Percentiles rank a stretch among this genome's conserved stretches.
Evolutionary conservation across 768 basidiomycete genomes (phyloP).

Genomic region (Trametes elegans): DNA sequence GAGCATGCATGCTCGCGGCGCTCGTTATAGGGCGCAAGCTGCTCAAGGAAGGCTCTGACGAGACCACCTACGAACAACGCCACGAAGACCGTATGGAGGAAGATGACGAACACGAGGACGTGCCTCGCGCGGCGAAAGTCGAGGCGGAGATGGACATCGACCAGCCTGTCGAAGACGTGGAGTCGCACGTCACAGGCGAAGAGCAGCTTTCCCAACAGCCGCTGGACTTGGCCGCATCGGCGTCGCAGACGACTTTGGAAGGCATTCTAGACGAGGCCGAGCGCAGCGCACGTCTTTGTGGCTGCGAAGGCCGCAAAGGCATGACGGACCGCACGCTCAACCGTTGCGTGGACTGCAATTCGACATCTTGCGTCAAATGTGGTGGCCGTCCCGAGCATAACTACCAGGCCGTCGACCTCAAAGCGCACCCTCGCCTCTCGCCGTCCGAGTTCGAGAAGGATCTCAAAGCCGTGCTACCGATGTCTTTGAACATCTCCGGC

Average conservation of each 20-base stretch:
- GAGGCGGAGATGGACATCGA: constrained; percentile 41
- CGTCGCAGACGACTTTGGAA: constrained; percentile 41
- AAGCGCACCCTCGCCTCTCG: constrained; percentile 53
- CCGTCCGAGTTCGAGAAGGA: constrained; percentile 74
- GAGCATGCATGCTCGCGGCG: constrained; percentile 82
- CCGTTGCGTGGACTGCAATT: constrained; percentile 73
- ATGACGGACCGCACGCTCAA: constrained; percentile 67
- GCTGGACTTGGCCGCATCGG: constrained; percentile 68
- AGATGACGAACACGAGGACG: too few species aligned
- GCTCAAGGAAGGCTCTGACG: constrained; percentile 65
- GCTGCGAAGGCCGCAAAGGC: constrained; percentile 86
- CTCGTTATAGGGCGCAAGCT: constrained; percentile 65
- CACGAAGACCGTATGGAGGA: constrained; percentile 33
- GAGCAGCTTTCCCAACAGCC: constrained; percentile 60
- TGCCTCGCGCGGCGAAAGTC: constrained; percentile 43
- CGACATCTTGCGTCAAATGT: constrained; percentile 80
- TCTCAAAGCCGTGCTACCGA: constrained; percentile 80
- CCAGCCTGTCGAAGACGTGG: constrained; percentile 28
- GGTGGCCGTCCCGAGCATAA: constrained; percentile 91
- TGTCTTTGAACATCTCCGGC: constrained; percentile 66
- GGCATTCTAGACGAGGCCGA: constrained; percentile 64
- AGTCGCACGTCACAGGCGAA: constrained; percentile 68
- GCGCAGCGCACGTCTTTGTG: constrained; percentile 75
- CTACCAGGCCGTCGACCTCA: constrained; percentile 52
- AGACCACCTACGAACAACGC: constrained; percentile 66